Evolutionary conservation across 179 eudicot species (phyloP).

Genomic region (Corrigiola litoralis): DNA sequence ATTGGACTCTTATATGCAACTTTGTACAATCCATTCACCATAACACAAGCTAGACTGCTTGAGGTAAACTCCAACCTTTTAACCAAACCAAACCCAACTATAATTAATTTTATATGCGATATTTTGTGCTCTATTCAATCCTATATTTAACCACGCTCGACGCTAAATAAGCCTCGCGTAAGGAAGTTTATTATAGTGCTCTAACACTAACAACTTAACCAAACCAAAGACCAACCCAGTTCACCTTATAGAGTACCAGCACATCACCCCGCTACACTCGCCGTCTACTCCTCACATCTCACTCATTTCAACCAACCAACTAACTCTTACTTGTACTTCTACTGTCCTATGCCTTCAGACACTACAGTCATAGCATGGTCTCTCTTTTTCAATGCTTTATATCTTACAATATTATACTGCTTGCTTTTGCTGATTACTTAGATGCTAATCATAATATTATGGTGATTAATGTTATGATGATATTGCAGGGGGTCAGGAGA

Average conservation of each 20-base stretch:
- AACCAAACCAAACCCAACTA: no score
- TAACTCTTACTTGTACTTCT: background rate
- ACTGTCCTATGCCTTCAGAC: slow-evolving; percentile 39
- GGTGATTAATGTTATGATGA: background rate
- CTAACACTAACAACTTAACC: background rate
- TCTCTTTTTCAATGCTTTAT: background rate
- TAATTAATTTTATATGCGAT: no score
- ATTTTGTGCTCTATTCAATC: no score
- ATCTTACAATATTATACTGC: background rate
- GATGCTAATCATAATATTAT: background rate
- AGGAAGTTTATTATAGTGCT: no score
- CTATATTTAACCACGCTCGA: no score
- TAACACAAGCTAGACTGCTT: no score
- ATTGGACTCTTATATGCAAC: no score
- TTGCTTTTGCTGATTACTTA: background rate
- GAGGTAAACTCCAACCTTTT: no score
- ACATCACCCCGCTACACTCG: slow-evolving; percentile 13
- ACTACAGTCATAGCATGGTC: slow-evolving; percentile 76
- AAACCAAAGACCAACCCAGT: background rate
- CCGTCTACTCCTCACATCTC: slow-evolving; percentile 3
- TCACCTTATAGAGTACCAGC: background rate
- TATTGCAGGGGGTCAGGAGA: slow-evolving; percentile 92
- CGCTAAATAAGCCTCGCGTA: no score
- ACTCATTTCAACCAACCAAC: background rate
- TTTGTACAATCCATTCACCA: no score